Evolutionary conservation across 73 alveolate genomes (phyloP), one percentile per base, ranked within the genome.

Genomic region (Tetrahymena borealis): DNA sequence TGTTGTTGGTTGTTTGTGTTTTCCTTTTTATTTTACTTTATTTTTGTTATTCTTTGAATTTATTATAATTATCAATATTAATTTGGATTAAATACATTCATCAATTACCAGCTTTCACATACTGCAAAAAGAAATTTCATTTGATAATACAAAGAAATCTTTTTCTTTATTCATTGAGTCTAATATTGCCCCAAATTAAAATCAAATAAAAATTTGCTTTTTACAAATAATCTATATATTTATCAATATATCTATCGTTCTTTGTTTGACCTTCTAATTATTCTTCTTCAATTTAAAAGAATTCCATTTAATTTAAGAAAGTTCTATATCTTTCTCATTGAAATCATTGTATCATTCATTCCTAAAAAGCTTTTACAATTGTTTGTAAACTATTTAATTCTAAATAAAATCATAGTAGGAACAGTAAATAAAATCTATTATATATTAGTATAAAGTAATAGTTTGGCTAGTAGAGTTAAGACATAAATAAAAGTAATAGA

Each of bases 161-260:
- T 60, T n/a, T 60, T 35, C 85, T 24, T 13, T 24, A 60, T 24
- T 24, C 20, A 24, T 60, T 24, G 28, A 60, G 85, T 13, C 28
- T 60, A 60, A 60, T 60, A 60, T 60, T 60, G 85, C 85, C 85
- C 85, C 85, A 60, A 60, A 60, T 60, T 60, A 60, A 60, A 60
- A 60, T 60, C 85, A 60, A 60, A 60, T 60, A 60, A 60, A n/a
- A 60, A 60, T 60, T 60, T 60, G 85, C 85, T 60, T 60, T 60
- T 60, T 60, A 24, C 1, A 60, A 28, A n/a, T 24, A 15, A 41
- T 41, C 32, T 40, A 5, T 41, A 5, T 41, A 41, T 41, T 31
- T 60, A 60, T 60, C 85, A 24, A 60, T 60, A 35, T 3, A 10
- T 60, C 85, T 24, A 24, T 60, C 2, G 9, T 4, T 60, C 9